Conservation (phyloP, 176 grass and related monocot genomes). For the Phragmites australis region DNA sequence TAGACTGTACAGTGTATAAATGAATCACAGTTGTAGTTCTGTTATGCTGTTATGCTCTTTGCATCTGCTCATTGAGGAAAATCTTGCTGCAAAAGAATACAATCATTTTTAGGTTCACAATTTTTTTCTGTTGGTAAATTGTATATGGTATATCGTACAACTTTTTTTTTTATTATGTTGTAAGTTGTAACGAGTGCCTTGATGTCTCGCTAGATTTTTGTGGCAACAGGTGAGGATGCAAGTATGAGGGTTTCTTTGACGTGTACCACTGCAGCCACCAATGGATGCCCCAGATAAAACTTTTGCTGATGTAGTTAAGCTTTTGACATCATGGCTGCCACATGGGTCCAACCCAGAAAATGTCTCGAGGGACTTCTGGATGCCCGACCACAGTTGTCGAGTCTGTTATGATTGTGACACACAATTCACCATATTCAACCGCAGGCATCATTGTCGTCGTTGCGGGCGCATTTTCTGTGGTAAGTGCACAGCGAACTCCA, state of each 20-base stretch:
- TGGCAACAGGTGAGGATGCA: constrained; percentile 44
- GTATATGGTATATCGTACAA: not conserved
- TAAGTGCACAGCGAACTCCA: constrained; percentile 71
- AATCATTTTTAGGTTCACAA: not conserved
- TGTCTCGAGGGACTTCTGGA: constrained; percentile 93
- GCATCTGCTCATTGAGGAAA: constrained; percentile 5
- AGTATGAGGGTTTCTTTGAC: constrained; percentile 50
- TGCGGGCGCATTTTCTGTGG: constrained; percentile 97
- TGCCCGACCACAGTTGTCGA: constrained; percentile 91
- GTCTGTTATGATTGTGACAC: constrained; percentile 83
- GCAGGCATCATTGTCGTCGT: constrained; percentile 87
- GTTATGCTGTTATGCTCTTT: not conserved
- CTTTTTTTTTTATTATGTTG: constrained; percentile 6
- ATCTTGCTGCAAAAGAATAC: not conserved
- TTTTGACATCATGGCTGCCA: constrained; percentile 80
- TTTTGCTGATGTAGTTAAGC: constrained; percentile 62
- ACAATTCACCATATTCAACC: constrained; percentile 87
- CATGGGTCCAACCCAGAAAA: constrained; percentile 60
- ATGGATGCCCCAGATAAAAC: constrained; percentile 62
- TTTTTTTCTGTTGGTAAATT: not conserved
- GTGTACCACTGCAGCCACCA: constrained; percentile 26
- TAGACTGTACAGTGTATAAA: not conserved
- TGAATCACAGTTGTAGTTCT: not conserved
- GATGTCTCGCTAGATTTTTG: constrained; percentile 25
- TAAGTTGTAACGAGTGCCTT: not conserved